phyloP scores from a whole-genome alignment of 2,329 filamentous ascomycete genomes.

The Laburnicola sp. region DNA sequence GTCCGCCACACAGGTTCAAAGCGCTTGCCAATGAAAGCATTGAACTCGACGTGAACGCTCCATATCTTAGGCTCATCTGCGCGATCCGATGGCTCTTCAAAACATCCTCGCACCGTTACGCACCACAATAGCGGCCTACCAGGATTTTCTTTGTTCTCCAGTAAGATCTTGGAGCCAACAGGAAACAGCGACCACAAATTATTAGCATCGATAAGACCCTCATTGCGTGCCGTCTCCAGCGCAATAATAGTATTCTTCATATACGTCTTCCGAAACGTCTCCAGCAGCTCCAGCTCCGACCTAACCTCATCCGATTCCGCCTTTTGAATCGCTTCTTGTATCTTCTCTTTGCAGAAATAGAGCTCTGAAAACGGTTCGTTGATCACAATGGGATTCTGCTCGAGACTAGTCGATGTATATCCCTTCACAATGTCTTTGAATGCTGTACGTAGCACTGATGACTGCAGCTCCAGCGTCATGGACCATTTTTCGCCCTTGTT shows the following conservation, averaged over 20 bases:
- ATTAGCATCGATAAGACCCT: neutral
- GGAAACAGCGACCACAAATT: constrained; percentile 4
- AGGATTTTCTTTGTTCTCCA: neutral
- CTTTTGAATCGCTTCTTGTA: neutral
- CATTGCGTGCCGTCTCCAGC: neutral
- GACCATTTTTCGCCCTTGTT: constrained; percentile 4
- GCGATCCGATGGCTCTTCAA: neutral
- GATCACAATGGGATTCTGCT: constrained; percentile 2
- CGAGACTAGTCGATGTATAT: constrained; percentile 1
- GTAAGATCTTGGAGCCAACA: neutral
- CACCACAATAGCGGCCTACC: neutral
- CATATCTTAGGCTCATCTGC: constrained; percentile 1
- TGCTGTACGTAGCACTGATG: neutral
- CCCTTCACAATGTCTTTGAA: constrained; percentile 2
- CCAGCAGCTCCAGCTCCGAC: neutral
- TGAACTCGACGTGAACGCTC: constrained; percentile 3
- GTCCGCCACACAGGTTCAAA: neutral
- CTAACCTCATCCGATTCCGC: neutral
- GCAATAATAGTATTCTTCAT: constrained; percentile 3
- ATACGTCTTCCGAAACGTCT: constrained; percentile 1
- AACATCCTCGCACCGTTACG: neutral
- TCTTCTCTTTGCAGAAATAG: neutral
- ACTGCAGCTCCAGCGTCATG: constrained; percentile 1
- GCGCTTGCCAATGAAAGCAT: neutral
- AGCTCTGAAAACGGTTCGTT: constrained; percentile 1